Evolutionary conservation across 495 filamentous ascomycete genomes (phyloP).

Genomic region (Monascus purpureus): DNA sequence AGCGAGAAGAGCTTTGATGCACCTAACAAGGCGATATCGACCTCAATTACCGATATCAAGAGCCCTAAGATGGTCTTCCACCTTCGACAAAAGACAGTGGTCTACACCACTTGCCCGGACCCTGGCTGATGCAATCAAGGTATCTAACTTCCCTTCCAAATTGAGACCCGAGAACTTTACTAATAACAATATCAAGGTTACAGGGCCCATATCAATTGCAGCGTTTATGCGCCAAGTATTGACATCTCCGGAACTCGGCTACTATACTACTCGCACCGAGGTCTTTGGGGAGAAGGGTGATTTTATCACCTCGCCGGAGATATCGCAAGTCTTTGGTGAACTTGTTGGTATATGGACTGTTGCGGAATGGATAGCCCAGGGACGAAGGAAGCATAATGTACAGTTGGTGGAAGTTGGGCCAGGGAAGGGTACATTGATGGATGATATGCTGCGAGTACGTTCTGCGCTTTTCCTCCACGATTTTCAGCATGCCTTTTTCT

Average conservation of each 20-base stretch:
- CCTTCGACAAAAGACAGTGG: slow-evolving; percentile 45
- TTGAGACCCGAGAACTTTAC: neutral
- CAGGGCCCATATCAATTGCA: slow-evolving; percentile 82
- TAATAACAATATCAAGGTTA: slow-evolving; percentile 23
- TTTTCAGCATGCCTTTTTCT: neutral
- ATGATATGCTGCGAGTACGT: slow-evolving; percentile 80
- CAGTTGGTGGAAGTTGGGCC: slow-evolving; percentile 89
- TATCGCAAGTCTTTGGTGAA: slow-evolving; percentile 94
- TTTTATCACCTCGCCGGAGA: slow-evolving; percentile 94
- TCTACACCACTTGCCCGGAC: slow-evolving; percentile 82
- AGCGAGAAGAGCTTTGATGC: slow-evolving; percentile 20
- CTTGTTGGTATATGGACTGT: slow-evolving; percentile 88
- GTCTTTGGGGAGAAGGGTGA: slow-evolving; percentile 86
- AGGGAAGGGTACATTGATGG: slow-evolving; percentile 91
- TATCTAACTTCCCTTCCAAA: slow-evolving; percentile 16
- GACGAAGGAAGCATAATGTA: slow-evolving; percentile 50
- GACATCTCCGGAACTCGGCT: slow-evolving; percentile 78
- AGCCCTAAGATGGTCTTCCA: slow-evolving; percentile 21
- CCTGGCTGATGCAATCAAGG: slow-evolving; percentile 70
- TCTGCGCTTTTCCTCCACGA: too few species aligned
- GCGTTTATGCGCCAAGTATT: slow-evolving; percentile 98
- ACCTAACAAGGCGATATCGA: slow-evolving; percentile 14
- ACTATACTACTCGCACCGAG: slow-evolving; percentile 73
- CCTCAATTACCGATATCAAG: slow-evolving; percentile 5
- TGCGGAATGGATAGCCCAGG: slow-evolving; percentile 91